Conservation (phyloP, 2,329 filamentous ascomycete species). For the Aureobasidium sp. region DNA sequence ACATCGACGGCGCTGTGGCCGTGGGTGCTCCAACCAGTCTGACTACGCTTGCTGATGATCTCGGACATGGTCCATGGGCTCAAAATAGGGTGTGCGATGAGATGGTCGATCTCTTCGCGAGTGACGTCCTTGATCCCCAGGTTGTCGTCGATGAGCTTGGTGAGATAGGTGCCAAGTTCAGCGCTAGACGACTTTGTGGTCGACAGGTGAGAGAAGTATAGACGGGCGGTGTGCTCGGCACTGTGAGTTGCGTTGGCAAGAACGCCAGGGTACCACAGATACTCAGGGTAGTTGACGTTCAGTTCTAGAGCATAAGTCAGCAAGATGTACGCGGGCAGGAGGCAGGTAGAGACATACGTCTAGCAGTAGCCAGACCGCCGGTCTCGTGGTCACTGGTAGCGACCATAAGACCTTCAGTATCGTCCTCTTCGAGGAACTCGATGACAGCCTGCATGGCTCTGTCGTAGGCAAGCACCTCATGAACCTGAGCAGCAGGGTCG, state of each 20-base stretch:
- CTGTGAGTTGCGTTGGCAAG: constrained; percentile 72
- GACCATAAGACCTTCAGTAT: constrained; percentile 71
- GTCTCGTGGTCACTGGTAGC: constrained; percentile 95
- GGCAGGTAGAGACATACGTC: constrained; percentile 46
- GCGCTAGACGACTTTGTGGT: constrained; percentile 22
- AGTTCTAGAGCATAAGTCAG: constrained; percentile 36
- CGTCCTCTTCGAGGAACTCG: constrained; percentile 69
- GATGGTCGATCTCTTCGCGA: constrained; percentile 57
- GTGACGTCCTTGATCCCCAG: constrained; percentile 70
- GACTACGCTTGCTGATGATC: constrained; percentile 79
- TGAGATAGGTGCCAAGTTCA: constrained; percentile 50
- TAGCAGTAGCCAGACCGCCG: constrained; percentile 73
- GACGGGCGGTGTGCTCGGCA: constrained; percentile 58
- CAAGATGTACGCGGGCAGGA: neutral
- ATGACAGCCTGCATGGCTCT: constrained; percentile 72
- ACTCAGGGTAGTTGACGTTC: constrained; percentile 53
- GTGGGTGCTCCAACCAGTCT: constrained; percentile 90
- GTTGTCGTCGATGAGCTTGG: constrained; percentile 56
- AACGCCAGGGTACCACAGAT: constrained; percentile 73
- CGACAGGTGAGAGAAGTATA: constrained; percentile 53
- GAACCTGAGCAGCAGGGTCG: constrained; percentile 48
- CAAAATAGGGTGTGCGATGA: constrained; percentile 50
- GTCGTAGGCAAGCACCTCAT: constrained; percentile 94
- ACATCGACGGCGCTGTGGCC: constrained; percentile 86
- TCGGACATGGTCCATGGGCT: constrained; percentile 62